Evolutionary conservation across 140 eudicot genomes (phyloP).

Genomic region (Ambrosia hybrid): DNA sequence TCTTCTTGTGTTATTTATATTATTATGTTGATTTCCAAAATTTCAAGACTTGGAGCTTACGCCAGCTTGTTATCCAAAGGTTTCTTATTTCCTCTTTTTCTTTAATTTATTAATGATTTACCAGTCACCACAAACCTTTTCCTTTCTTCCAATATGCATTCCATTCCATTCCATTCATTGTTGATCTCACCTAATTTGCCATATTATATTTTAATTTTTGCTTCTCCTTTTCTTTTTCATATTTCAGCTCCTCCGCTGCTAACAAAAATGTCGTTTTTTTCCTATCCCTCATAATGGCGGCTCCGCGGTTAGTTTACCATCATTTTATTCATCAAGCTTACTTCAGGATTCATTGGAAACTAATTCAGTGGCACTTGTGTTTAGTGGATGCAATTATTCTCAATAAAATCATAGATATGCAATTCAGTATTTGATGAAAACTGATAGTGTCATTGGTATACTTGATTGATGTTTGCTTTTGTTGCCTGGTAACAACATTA

Average conservation of each 20-base stretch:
- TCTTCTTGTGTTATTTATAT: neutral
- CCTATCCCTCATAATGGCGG: neutral
- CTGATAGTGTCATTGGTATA: neutral
- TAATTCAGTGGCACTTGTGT: neutral
- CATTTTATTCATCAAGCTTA: neutral
- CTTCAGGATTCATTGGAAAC: neutral
- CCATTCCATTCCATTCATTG: too few relatives aligned
- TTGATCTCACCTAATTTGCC: too few relatives aligned
- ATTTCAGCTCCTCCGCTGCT: constrained; percentile 2
- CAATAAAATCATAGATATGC: constrained; percentile 3
- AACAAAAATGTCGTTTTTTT: neutral
- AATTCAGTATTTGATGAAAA: constrained; percentile 5
- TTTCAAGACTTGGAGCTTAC: constrained; percentile 16
- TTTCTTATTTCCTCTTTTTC: neutral
- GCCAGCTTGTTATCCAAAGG: constrained; percentile 14
- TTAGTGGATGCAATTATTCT: neutral
- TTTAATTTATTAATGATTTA: too few relatives aligned
- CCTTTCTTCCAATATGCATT: too few relatives aligned
- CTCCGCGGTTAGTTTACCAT: neutral
- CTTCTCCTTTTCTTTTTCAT: neutral
- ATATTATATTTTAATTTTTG: too few relatives aligned
- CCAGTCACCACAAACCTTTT: too few relatives aligned
- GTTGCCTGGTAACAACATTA: neutral
- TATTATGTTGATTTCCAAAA: constrained; percentile 18
- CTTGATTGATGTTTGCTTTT: constrained; percentile 4